A percentile compares a stretch with the other conserved stretches of the same genome.
These are phyloP conservation scores for Punica granatum DNA, from an alignment of 345 rosid species.

Conservation along the genomic window DNA sequence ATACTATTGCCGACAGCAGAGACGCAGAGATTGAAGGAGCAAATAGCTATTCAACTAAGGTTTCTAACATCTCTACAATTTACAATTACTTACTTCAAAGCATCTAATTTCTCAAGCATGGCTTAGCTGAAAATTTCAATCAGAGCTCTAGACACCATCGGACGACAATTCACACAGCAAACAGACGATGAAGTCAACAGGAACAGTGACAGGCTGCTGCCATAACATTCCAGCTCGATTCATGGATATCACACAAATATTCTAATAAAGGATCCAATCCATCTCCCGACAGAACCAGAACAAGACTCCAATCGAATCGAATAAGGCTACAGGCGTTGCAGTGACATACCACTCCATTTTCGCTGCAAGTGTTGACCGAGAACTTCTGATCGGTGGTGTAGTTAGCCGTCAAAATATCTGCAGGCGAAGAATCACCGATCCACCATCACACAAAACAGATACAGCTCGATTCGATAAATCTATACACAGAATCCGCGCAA, in stretches of 20 bases:
- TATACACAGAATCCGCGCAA: neutral
- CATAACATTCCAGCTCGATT: neutral
- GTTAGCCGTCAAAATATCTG: conserved; percentile 5
- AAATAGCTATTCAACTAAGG: neutral
- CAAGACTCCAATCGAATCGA: neutral
- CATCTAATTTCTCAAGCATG: neutral
- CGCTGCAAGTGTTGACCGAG: conserved; percentile 5
- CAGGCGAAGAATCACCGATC: neutral
- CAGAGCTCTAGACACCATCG: neutral
- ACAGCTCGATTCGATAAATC: conserved; percentile 2
- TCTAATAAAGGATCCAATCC: neutral
- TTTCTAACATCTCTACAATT: neutral
- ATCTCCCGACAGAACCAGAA: neutral
- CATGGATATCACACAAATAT: neutral
- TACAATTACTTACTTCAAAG: neutral
- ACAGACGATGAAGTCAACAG: neutral
- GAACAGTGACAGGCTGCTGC: neutral
- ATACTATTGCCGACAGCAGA: neutral
- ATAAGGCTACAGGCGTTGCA: neutral
- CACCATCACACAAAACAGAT: neutral
- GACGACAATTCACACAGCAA: neutral
- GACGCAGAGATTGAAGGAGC: neutral
- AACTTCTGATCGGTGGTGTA: conserved; percentile 10
- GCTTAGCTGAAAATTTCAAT: neutral
- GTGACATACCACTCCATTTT: conserved; percentile 6